These are phyloP conservation scores for Cephaloascus albidus DNA, from an alignment of 805 yeast genomes.

Conservation along the genomic window DNA sequence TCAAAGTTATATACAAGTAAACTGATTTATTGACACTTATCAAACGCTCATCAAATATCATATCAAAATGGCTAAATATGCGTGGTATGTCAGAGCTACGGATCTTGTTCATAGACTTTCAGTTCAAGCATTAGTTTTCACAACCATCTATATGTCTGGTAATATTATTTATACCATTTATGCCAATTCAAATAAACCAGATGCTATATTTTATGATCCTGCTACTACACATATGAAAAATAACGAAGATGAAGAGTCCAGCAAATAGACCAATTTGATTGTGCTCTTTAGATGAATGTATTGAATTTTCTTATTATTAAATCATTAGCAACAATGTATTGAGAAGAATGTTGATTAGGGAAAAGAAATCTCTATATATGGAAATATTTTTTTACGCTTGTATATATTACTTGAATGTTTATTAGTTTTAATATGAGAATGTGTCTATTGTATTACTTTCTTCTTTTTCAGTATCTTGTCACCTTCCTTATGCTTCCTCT, in stretches of 20 bases:
- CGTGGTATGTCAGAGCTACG: slow-evolving; percentile 32
- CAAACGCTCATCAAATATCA: slow-evolving; percentile 1
- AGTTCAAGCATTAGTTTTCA: slow-evolving; percentile 23
- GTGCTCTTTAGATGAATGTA: no score
- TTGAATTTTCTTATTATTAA: no score
- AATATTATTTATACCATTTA: not conserved
- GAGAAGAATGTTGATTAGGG: no score
- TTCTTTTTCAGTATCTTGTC: not conserved
- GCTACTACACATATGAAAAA: not conserved
- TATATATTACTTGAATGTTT: no score
- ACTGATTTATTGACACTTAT: no score
- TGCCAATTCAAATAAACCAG: not conserved
- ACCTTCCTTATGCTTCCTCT: not conserved
- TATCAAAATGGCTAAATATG: slow-evolving; percentile 15
- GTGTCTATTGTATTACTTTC: no score
- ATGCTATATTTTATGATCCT: not conserved
- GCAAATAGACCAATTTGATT: no score
- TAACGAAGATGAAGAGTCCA: not conserved
- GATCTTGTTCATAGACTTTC: slow-evolving; percentile 32
- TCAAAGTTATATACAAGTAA: no score
- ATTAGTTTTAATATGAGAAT: no score
- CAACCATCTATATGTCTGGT: not conserved
- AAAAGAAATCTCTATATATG: no score
- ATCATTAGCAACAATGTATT: no score
- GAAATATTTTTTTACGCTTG: no score